A percentile compares a stretch with the other conserved stretches of the same genome.
Evolutionary conservation across 441 rosid species (phyloP).

Genomic region (Macaranga tanarius): DNA sequence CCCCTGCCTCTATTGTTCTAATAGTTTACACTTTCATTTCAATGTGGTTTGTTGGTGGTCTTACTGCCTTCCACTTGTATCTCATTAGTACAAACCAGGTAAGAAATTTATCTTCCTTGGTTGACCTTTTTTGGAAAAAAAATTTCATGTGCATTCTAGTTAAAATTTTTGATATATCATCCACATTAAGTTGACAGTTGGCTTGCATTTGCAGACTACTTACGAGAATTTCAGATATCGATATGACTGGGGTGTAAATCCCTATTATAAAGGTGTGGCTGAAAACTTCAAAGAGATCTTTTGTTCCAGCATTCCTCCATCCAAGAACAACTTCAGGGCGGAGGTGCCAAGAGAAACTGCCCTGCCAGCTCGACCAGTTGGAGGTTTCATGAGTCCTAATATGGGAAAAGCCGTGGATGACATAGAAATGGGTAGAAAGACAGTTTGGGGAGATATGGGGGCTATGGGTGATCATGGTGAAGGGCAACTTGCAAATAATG

Average conservation of each 20-base stretch:
- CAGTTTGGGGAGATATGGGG: conserved; percentile 77
- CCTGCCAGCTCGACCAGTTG: conserved; percentile 46
- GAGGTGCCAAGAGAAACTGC: conserved; percentile 59
- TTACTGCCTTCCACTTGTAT: conserved; percentile 86
- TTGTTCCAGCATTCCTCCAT: conserved; percentile 52
- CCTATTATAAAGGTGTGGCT: conserved; percentile 70
- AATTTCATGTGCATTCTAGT: background rate
- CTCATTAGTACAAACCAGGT: conserved; percentile 96
- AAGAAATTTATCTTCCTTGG: conserved; percentile 15
- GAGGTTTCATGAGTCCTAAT: conserved; percentile 80
- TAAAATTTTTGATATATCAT: background rate
- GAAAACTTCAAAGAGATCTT: conserved; percentile 75
- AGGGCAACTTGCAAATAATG: conserved; percentile 51
- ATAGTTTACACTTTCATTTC: conserved; percentile 75
- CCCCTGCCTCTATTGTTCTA: conserved; percentile 83
- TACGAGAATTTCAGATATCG: conserved; percentile 92
- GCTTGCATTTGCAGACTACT: conserved; percentile 62
- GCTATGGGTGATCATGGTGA: conserved; percentile 56
- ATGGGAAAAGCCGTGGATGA: conserved; percentile 80
- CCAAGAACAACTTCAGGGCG: conserved; percentile 71
- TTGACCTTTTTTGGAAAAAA: background rate
- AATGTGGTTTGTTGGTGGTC: conserved; percentile 98
- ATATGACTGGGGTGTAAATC: conserved; percentile 72
- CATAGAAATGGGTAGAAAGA: conserved; percentile 86
- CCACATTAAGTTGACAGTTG: background rate